Base-by-base conservation (phyloP, 2,329 filamentous ascomycete genomes). In the Pseudocercospora fuligena region DNA sequence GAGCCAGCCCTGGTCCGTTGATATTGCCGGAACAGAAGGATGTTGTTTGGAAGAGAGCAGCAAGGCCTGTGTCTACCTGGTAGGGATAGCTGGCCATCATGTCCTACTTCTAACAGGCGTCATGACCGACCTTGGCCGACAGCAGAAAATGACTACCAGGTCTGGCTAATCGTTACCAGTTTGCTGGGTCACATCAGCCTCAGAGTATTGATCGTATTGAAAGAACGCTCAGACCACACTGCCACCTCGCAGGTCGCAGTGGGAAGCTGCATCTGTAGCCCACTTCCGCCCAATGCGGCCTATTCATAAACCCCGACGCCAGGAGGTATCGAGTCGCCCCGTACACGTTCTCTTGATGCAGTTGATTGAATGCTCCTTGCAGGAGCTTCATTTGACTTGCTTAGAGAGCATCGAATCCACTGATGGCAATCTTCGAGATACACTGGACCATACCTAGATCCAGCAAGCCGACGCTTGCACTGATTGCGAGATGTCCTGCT, bases 231-330 rank as follows among this genome's bases (percentile, higher is more conserved):
- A 82, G 80, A 76, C 80, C 79, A 80, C 77, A 65, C 63, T 76
- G 76, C 72, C 76, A 70, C 69, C 69, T 72, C 71, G 70, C 69
- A 70, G 77, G 78, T 82, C 79, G 78, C 78, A 81, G 80, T 80
- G 79, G 79, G 74, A 78, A 79, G 79, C 80, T 82, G 80, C 81
- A 82, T 79, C 75, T 61, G 78, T 78, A 78, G 77, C 77, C 76
- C 66, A 63, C 64, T 78, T 77, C 76, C 79, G 53, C 66, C 79
- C 72, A 78, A 81, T 78, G 69, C 70, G 76, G 79, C 69, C 70
- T 73, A 72, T 78, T 73, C 80, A 80, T 70, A 68, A 66, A 61
- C 68, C 40, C 65, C 66, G 69, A 74, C 36, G 73, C 70, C 72
- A 75, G 73, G 73, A 73, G 69, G 65, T 53, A 61, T 57, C 57